These are phyloP conservation scores for Escallonia rubra DNA, from an alignment of 129 eudicot genomes.

Conservation along the genomic window DNA sequence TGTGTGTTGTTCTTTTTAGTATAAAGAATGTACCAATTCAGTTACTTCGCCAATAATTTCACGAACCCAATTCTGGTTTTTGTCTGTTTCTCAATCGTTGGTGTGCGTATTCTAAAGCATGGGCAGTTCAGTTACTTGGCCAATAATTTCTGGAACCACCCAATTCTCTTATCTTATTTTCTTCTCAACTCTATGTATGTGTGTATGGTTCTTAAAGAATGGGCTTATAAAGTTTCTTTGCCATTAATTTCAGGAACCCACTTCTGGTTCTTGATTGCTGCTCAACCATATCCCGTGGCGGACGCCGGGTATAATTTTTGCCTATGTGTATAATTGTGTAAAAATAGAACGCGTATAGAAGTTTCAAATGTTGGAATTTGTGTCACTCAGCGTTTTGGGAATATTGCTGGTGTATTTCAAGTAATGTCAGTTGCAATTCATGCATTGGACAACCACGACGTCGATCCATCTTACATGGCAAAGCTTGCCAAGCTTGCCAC, in stretches of 20 bases:
- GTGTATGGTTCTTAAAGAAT: not conserved
- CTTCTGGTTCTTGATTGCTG: conserved; percentile 94
- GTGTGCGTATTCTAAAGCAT: too few species aligned
- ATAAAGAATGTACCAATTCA: not conserved
- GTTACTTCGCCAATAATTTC: conserved; percentile 3
- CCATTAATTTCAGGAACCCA: conserved; percentile 59
- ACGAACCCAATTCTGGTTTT: conserved; percentile 94
- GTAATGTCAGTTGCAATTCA: conserved; percentile 86
- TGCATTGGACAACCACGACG: conserved; percentile 58
- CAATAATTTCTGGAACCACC: too few species aligned
- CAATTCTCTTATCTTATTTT: too few species aligned
- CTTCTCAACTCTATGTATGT: not conserved
- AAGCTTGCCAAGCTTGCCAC: conserved; percentile 83
- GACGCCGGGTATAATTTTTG: conserved; percentile 66
- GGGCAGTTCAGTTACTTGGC: not conserved
- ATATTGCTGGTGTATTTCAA: conserved; percentile 83
- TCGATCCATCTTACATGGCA: conserved; percentile 61
- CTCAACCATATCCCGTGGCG: conserved; percentile 83
- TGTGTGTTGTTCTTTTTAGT: too few species aligned
- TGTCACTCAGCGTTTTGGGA: conserved; percentile 73
- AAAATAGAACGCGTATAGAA: not conserved
- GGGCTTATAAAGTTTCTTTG: not conserved
- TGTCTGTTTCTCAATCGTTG: conserved; percentile 72
- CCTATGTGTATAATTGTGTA: too few species aligned
- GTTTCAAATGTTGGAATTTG: not conserved